phyloP scores from a whole-genome alignment of 2,329 filamentous ascomycete species.

The Herpotrichia juniperi region DNA sequence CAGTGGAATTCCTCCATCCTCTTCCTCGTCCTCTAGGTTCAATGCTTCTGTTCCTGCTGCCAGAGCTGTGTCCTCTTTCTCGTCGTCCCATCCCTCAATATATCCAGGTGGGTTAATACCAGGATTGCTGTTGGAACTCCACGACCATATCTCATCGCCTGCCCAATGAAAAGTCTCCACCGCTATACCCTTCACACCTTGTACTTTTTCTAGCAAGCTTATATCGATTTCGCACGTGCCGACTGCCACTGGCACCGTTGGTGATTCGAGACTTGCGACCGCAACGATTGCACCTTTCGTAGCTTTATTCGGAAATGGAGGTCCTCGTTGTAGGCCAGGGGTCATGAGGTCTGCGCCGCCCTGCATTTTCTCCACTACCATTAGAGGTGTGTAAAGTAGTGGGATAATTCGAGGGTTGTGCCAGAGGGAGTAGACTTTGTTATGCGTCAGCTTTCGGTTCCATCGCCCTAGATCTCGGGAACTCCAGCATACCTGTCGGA shows the following conservation, averaged over 20 bases:
- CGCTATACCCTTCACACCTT: conserved; percentile 68
- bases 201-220: conserved; percentile 59
- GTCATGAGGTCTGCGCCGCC: conserved; percentile 73
- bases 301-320: conserved; percentile 66
- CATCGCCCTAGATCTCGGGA: background rate
- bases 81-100: conserved; percentile 58
- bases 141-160: conserved; percentile 72
- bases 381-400: conserved; percentile 66
- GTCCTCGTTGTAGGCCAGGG: conserved; percentile 68
- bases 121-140: conserved; percentile 61
- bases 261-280: conserved; percentile 63
- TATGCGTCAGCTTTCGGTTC: conserved; percentile 5
- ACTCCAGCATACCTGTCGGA: conserved; percentile 46
- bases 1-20: conserved; percentile 55
- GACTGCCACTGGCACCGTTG: conserved; percentile 67
- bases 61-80: conserved; percentile 40
- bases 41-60: conserved; percentile 50
- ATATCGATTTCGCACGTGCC: conserved; percentile 71
- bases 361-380: conserved; percentile 67
- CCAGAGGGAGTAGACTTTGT: conserved; percentile 69
- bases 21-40: conserved; percentile 47
- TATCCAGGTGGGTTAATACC: conserved; percentile 60
- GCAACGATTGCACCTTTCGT: conserved; percentile 67
- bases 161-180: conserved; percentile 71
- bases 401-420: conserved; percentile 65